Conservation (phyloP, 2,329 filamentous ascomycete species). For the Grosmannia serpens region DNA sequence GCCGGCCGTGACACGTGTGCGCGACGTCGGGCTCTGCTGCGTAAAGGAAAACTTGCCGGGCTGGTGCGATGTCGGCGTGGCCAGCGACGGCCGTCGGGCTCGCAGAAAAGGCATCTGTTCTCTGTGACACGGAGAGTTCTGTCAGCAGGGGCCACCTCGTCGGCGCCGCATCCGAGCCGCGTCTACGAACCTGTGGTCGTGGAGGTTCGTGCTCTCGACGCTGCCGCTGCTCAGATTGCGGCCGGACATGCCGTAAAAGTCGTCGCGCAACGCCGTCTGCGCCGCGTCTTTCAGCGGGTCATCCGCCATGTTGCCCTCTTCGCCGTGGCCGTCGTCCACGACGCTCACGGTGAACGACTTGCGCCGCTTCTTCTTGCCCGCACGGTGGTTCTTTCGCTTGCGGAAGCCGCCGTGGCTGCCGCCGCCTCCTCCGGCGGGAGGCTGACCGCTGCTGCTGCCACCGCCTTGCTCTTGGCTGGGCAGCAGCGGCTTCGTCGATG, state of each 20-base stretch:
- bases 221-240: constrained; percentile 69
- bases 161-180: neutral
- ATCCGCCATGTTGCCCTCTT: constrained; percentile 35
- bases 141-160: too few species aligned
- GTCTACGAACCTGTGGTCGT: constrained; percentile 65
- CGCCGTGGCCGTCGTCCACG: neutral
- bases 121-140: neutral
- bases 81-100: constrained; percentile 46
- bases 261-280: constrained; percentile 18
- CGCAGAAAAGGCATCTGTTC: constrained; percentile 49
- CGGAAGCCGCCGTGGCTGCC: constrained; percentile 4
- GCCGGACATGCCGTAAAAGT: constrained; percentile 37
- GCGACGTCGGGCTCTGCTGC: constrained; percentile 16
- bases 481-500: neutral
- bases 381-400: constrained; percentile 65
- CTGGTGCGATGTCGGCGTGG: constrained; percentile 6
- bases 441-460: neutral
- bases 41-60: constrained; percentile 13
- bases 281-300: constrained; percentile 16
- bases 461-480: neutral
- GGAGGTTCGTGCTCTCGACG: constrained; percentile 73
- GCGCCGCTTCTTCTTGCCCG: constrained; percentile 67
- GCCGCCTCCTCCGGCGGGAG: neutral
- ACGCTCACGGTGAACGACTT: constrained; percentile 52
- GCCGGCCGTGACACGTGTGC: constrained; percentile 8